A percentile compares a stretch with the other conserved stretches of the same genome.
Evolutionary conservation across 140 eudicot species (phyloP).

Genomic region (Ambrosia hybrid): DNA sequence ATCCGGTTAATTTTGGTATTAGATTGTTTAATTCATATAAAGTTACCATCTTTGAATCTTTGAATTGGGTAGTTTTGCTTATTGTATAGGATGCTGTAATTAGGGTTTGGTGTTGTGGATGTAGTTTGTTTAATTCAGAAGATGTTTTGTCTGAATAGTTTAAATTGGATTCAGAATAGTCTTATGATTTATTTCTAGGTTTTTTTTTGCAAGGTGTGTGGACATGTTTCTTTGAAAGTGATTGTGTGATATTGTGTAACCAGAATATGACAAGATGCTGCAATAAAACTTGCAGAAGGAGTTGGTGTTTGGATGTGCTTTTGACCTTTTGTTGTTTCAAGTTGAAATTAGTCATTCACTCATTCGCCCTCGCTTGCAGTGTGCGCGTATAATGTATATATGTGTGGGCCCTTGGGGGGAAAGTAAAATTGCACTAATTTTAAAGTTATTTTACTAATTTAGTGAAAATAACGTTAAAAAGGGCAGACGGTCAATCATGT

Average conservation of each 20-base stretch:
- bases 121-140: background rate
- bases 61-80: conserved; percentile 2
- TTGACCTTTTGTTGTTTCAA: no score
- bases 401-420: no score
- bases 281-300: background rate
- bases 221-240: background rate
- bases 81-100: background rate
- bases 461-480: no score
- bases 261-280: background rate
- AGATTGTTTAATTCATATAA: conserved; percentile 10
- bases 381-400: no score
- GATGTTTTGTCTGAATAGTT: background rate
- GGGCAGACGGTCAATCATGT: no score
- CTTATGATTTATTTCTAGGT: background rate
- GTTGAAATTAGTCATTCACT: no score
- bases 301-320: conserved; percentile 1
- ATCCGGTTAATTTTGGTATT: conserved; percentile 1
- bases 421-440: no score
- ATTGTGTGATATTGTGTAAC: background rate
- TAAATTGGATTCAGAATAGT: background rate
- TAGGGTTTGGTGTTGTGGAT: conserved; percentile 8
- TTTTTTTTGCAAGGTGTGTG: background rate
- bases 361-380: no score
- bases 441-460: no score
- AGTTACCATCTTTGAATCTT: conserved; percentile 21